Percentiles rank a stretch among this genome's conserved stretches.
Conservation (phyloP, 106 monocot genomes). For the Apostasia ramifera region DNA sequence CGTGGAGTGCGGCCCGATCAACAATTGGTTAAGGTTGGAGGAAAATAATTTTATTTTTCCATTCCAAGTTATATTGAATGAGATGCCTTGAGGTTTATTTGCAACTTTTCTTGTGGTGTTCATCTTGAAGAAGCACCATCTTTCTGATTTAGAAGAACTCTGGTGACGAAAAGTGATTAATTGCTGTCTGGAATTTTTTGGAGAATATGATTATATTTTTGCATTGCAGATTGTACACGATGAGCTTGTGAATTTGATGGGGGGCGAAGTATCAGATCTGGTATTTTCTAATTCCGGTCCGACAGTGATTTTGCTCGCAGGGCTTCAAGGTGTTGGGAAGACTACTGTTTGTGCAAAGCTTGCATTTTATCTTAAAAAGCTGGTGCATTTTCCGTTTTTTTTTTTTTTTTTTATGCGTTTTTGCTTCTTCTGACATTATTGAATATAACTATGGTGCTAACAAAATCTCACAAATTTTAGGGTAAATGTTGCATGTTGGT, state of each 20-base stretch:
- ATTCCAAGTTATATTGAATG: too few relatives aligned
- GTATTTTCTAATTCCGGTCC: conserved; percentile 84
- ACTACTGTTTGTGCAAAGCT: conserved; percentile 96
- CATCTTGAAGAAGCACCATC: too few relatives aligned
- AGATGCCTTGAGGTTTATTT: too few relatives aligned
- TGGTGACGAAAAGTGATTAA: too few relatives aligned
- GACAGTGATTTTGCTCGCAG: conserved; percentile 89
- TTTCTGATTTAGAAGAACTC: too few relatives aligned
- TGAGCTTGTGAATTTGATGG: conserved; percentile 92
- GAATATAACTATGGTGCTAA: conserved; percentile 20
- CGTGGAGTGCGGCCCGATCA: conserved; percentile 91
- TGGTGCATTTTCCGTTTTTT: conserved; percentile 36
- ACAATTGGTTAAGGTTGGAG: conserved; percentile 84
- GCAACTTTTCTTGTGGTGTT: too few relatives aligned
- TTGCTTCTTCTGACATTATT: neutral
- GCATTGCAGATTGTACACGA: conserved; percentile 74
- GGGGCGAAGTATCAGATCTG: conserved; percentile 81
- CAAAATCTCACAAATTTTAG: conserved; percentile 44
- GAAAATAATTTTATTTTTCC: neutral
- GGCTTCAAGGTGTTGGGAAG: conserved; percentile 97
- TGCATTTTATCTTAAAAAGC: conserved; percentile 87
- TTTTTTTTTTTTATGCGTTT: neutral
- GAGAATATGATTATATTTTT: neutral
- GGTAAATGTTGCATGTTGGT: conserved; percentile 97
- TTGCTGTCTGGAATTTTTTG: too few relatives aligned